Conservation (phyloP, 306 rosid species). For the Prunus dulcis region DNA sequence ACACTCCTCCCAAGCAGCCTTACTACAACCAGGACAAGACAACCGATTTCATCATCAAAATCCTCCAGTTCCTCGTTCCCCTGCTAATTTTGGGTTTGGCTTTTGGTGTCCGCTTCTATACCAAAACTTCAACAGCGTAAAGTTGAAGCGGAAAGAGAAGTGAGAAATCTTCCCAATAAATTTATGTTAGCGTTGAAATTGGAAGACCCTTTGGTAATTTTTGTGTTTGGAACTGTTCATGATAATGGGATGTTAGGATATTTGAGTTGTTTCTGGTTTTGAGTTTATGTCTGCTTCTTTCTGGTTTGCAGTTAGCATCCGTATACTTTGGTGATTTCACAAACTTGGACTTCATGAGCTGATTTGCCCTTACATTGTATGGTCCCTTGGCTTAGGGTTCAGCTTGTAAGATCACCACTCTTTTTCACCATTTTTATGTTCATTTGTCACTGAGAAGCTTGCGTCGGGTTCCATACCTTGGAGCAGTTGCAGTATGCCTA, state of each 20-base stretch:
- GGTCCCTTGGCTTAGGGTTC: no score
- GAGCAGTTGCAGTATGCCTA: not conserved
- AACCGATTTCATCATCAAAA: slow-evolving; percentile 52
- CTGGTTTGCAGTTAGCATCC: not conserved
- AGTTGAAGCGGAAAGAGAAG: not conserved
- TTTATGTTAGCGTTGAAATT: slow-evolving; percentile 12
- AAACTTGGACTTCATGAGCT: not conserved
- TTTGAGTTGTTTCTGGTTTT: slow-evolving; percentile 15
- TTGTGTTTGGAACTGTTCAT: slow-evolving; percentile 11
- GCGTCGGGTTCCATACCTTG: no score
- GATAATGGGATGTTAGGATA: slow-evolving; percentile 15
- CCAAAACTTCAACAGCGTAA: slow-evolving; percentile 42
- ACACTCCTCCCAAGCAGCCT: slow-evolving; percentile 81
- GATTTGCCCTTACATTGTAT: not conserved
- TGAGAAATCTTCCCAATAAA: slow-evolving; percentile 26
- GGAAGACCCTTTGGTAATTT: slow-evolving; percentile 14
- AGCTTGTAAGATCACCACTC: no score
- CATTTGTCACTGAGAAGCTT: not conserved
- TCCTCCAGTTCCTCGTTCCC: slow-evolving; percentile 84
- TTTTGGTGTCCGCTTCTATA: slow-evolving; percentile 63
- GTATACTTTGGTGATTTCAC: not conserved
- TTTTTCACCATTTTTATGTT: not conserved
- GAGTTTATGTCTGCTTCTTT: slow-evolving; percentile 26
- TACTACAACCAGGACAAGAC: slow-evolving; percentile 73
- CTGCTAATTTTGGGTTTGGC: slow-evolving; percentile 74